Conservation (phyloP, 192 early-diverging fungal species). For the Coemansia asiatica region DNA sequence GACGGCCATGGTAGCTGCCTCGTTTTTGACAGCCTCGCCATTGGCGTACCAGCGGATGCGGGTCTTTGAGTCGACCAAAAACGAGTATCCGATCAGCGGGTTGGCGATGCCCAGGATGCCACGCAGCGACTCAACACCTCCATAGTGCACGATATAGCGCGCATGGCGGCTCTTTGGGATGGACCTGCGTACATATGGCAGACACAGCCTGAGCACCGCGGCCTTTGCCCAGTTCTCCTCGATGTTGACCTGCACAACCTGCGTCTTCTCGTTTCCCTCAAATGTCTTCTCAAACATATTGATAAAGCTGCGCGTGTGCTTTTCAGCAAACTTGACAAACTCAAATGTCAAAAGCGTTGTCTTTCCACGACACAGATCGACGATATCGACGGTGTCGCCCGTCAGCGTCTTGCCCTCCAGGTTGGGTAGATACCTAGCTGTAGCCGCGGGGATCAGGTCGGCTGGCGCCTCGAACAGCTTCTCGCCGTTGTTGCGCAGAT, state of each 20-base stretch:
- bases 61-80: conserved; percentile 42
- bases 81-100: conserved; percentile 52
- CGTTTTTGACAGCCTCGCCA: conserved; percentile 39
- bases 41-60: conserved; percentile 58
- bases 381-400: conserved; percentile 22
- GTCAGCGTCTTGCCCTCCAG: conserved; percentile 39
- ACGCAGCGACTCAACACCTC: conserved; percentile 43
- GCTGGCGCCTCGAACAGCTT: conserved; percentile 51
- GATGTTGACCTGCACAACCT: conserved; percentile 51
- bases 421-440: conserved; percentile 48
- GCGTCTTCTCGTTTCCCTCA: conserved; percentile 20
- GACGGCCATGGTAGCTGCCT: conserved; percentile 33
- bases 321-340: conserved; percentile 53
- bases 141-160: conserved; percentile 45
- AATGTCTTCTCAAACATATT: conserved; percentile 32
- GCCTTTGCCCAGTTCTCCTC: conserved; percentile 57
- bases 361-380: conserved; percentile 33
- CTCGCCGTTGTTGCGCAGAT: conserved; percentile 53
- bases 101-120: conserved; percentile 52
- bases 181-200: conserved; percentile 32
- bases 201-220: conserved; percentile 33
- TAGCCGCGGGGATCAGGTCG: conserved; percentile 33
- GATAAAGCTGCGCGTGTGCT: conserved; percentile 46
- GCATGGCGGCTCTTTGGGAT: conserved; percentile 33
- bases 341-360: conserved; percentile 47